phyloP scores from a whole-genome alignment of 2,329 filamentous ascomycete species.

The Sordariomycetes sp. region DNA sequence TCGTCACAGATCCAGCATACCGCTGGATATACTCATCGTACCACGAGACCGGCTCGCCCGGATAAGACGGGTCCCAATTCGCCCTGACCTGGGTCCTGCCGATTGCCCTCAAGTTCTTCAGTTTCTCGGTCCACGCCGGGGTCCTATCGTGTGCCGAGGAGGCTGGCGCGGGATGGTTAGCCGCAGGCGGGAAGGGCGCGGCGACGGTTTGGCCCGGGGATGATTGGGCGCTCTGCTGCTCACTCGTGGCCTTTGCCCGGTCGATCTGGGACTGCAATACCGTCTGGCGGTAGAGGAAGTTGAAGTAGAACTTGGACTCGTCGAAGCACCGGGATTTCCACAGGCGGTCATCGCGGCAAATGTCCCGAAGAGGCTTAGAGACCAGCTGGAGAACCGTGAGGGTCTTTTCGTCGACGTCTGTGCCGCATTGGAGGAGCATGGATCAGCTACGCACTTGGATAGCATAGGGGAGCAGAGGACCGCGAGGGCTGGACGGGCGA shows the following conservation, averaged over 20 bases:
- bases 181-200: background rate
- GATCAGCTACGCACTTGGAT: background rate
- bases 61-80: slow-evolving; percentile 76
- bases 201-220: background rate
- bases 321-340: slow-evolving; percentile 72
- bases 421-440: background rate
- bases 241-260: background rate
- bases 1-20: slow-evolving; percentile 60
- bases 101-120: background rate
- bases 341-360: slow-evolving; percentile 63
- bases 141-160: background rate
- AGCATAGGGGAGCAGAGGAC: background rate
- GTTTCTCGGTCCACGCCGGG: background rate
- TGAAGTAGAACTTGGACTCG: slow-evolving; percentile 34
- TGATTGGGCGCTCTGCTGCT: too few species aligned
- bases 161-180: background rate
- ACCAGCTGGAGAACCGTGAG: slow-evolving; percentile 59
- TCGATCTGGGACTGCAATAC: background rate
- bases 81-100: slow-evolving; percentile 43
- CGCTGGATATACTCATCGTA: slow-evolving; percentile 84
- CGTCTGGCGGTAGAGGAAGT: background rate
- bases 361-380: slow-evolving; percentile 51
- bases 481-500: slow-evolving; percentile 4
- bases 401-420: slow-evolving; percentile 2
- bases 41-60: slow-evolving; percentile 65